These are phyloP conservation scores for Jasminum sambac DNA, from an alignment of 257 asterid species.

Conservation along the genomic window DNA sequence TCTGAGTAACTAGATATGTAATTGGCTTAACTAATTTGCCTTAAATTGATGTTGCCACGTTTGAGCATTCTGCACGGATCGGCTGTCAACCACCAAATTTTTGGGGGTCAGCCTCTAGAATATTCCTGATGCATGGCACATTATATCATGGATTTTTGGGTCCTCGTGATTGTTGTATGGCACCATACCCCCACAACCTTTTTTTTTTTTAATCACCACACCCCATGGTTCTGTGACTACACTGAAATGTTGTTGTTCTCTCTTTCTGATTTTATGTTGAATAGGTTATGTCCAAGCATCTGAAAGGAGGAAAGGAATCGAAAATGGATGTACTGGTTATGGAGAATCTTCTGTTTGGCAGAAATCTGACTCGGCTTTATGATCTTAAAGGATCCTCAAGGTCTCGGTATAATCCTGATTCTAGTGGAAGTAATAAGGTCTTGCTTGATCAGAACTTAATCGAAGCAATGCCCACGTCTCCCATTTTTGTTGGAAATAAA, in stretches of 20 bases:
- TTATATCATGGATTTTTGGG: background rate
- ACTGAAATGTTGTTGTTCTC: conserved; percentile 13
- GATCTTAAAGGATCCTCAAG: conserved; percentile 97
- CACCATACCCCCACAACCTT: background rate
- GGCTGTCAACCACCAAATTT: background rate
- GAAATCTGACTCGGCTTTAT: conserved; percentile 78
- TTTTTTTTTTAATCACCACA: background rate
- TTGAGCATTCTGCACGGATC: background rate
- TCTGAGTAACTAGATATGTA: background rate
- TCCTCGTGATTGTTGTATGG: background rate
- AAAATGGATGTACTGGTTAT: conserved; percentile 91
- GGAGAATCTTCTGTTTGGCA: conserved; percentile 91
- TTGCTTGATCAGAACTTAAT: conserved; percentile 90
- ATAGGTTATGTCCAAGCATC: conserved; percentile 74
- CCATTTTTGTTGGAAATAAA: conserved; percentile 86
- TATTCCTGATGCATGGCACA: background rate
- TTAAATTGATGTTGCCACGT: background rate
- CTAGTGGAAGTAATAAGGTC: conserved; percentile 87
- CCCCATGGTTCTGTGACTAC: background rate
- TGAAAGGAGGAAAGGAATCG: conserved; percentile 87
- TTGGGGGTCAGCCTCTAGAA: background rate
- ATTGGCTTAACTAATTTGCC: background rate
- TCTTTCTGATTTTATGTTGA: conserved; percentile 20
- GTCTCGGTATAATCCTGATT: conserved; percentile 82
- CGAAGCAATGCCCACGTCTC: conserved; percentile 97